These are phyloP conservation scores for Pichia sp. DNA, from an alignment of 1,139 yeast genomes.

Conservation along the genomic window DNA sequence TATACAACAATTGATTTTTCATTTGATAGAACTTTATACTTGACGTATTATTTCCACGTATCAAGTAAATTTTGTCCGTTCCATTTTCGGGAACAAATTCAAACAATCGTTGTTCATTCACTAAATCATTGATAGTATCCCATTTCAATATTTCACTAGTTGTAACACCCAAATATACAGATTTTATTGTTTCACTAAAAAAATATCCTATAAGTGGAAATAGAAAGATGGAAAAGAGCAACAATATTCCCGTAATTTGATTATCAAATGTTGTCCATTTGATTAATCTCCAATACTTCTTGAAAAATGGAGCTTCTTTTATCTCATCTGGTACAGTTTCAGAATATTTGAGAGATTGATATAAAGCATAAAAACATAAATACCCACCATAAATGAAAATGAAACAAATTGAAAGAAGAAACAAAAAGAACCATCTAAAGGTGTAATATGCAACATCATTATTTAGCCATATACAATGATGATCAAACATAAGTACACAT, in stretches of 20 bases:
- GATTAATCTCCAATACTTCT: conserved; percentile 30
- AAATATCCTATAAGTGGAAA: conserved; percentile 51
- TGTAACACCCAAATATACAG: conserved; percentile 76
- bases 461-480: conserved; percentile 93
- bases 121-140: conserved; percentile 61
- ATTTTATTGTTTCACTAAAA: conserved; percentile 51
- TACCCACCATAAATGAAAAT: conserved; percentile 57
- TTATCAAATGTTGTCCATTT: conserved; percentile 30
- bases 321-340: conserved; percentile 9
- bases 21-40: conserved; percentile 13
- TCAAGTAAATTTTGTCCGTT: conserved; percentile 4
- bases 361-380: conserved; percentile 32
- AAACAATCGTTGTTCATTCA: conserved; percentile 39
- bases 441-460: conserved; percentile 82
- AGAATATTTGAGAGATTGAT: conserved; percentile 15
- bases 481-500: conserved; percentile 72
- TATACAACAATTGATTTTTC: conserved; percentile 11
- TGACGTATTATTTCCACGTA: neutral
- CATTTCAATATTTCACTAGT: conserved; percentile 86
- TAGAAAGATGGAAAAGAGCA: conserved; percentile 49
- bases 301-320: conserved; percentile 15
- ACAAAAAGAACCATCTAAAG: conserved; percentile 62
- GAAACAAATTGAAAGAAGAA: conserved; percentile 48
- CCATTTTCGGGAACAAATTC: conserved; percentile 23
- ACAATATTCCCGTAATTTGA: conserved; percentile 44